Evolutionary conservation across 257 asterid species (phyloP).

Genomic region (Petrea volubilis): DNA sequence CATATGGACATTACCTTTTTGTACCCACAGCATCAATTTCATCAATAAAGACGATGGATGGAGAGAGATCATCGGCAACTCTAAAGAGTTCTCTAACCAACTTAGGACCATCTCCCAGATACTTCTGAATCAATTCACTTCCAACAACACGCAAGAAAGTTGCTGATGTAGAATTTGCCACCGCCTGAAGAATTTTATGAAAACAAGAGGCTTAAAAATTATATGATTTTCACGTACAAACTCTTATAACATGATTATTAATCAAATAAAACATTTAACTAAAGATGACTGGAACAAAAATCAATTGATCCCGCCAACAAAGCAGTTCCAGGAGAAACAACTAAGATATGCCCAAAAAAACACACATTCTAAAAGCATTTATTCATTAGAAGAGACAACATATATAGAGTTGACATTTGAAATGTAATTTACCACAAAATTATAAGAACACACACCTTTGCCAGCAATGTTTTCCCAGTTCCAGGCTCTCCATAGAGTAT

Average conservation of each 20-base stretch:
- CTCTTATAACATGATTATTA: background rate
- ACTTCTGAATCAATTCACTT: conserved; percentile 88
- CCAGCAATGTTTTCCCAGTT: conserved; percentile 92
- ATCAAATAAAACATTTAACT: background rate
- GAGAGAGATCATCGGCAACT: conserved; percentile 96
- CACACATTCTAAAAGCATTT: background rate
- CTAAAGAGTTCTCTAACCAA: conserved; percentile 94
- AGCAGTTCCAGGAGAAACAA: background rate
- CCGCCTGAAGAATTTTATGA: conserved; percentile 55
- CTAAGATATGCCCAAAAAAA: background rate
- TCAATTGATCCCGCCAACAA: background rate
- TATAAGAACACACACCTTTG: conserved; percentile 60
- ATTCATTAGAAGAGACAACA: background rate
- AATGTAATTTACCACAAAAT: background rate
- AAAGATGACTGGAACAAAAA: background rate
- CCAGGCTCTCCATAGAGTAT: conserved; percentile 98
- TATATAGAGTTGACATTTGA: background rate
- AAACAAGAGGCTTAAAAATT: conserved; percentile 12
- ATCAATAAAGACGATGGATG: conserved; percentile 91
- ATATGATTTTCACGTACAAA: background rate
- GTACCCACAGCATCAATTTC: conserved; percentile 97
- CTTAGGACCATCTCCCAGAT: conserved; percentile 96
- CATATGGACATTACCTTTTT: conserved; percentile 51
- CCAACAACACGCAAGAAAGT: conserved; percentile 98
- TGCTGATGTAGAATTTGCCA: conserved; percentile 96